Conservation (phyloP, 306 rosid species). For the Begonia masoniana region DNA sequence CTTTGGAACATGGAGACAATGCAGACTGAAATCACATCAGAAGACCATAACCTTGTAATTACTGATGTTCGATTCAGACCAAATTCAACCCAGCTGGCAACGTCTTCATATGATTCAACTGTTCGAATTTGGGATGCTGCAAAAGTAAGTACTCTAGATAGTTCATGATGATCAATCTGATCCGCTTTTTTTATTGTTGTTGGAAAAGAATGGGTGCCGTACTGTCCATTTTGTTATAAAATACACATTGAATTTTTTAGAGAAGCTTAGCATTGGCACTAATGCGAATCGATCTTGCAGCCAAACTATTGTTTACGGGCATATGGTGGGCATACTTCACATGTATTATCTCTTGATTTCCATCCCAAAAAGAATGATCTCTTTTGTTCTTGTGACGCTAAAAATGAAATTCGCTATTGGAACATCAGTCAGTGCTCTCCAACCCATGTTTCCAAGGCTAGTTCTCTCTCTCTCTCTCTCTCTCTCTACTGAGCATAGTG, state of each 20-base stretch:
- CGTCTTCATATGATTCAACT: constrained; percentile 81
- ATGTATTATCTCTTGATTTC: constrained; percentile 83
- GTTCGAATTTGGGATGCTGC: constrained; percentile 92
- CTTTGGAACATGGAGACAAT: constrained; percentile 88
- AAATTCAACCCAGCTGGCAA: constrained; percentile 84
- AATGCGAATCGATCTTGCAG: constrained; percentile 45
- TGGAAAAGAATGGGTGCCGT: no score
- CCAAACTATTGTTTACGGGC: constrained; percentile 38
- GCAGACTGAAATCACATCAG: constrained; percentile 60
- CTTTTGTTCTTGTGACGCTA: constrained; percentile 77
- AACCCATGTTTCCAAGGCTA: constrained; percentile 62
- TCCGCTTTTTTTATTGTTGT: no score
- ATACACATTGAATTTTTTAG: background rate
- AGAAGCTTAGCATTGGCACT: background rate
- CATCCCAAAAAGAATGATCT: constrained; percentile 86
- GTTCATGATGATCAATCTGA: background rate
- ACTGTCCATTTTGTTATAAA: background rate
- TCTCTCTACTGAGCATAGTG: no score
- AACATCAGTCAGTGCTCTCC: constrained; percentile 36
- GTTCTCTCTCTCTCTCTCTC: constrained; percentile 6
- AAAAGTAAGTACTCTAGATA: constrained; percentile 29
- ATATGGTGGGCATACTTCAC: constrained; percentile 54
- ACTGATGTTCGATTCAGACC: constrained; percentile 93
- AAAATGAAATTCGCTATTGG: constrained; percentile 86
- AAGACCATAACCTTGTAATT: constrained; percentile 57